A percentile compares a stretch with the other conserved stretches of the same genome.
These are phyloP conservation scores for Xylariales sp. DNA, from an alignment of 2,329 filamentous ascomycete genomes.

Conservation along the genomic window DNA sequence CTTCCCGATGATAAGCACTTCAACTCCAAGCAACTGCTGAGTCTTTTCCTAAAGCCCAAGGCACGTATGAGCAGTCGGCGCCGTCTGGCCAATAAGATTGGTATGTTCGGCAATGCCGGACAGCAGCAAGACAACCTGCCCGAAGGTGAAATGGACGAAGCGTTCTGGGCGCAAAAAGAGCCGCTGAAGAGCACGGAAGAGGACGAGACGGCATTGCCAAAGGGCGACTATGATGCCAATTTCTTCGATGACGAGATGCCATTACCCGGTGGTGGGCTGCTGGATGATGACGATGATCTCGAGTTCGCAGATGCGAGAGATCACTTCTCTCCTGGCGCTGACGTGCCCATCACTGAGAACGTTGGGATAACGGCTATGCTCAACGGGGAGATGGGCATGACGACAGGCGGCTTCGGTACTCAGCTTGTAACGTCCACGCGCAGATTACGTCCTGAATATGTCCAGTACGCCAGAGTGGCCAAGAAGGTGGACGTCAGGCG, in stretches of 20 bases:
- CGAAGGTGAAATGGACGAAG: slow-evolving; percentile 84
- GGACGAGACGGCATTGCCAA: slow-evolving; percentile 53
- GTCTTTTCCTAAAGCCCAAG: slow-evolving; percentile 91
- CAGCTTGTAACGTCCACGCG: slow-evolving; percentile 62
- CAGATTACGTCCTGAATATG: slow-evolving; percentile 61
- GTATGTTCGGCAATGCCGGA: slow-evolving; percentile 35
- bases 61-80: slow-evolving; percentile 71
- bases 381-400: slow-evolving; percentile 47
- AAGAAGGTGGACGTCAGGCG: slow-evolving; percentile 68
- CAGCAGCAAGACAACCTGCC: slow-evolving; percentile 49
- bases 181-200: slow-evolving; percentile 33
- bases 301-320: slow-evolving; percentile 80
- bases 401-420: slow-evolving; percentile 53
- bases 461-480: slow-evolving; percentile 64
- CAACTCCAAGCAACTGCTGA: slow-evolving; percentile 84
- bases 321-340: slow-evolving; percentile 65
- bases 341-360: slow-evolving; percentile 41
- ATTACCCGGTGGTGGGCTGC: slow-evolving; percentile 54
- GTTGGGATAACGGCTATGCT: slow-evolving; percentile 46
- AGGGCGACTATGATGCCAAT: slow-evolving; percentile 89
- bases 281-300: slow-evolving; percentile 62
- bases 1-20: slow-evolving; percentile 98
- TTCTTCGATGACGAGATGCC: slow-evolving; percentile 89
- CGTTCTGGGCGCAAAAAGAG: slow-evolving; percentile 82
- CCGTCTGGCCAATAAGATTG: slow-evolving; percentile 39